These are phyloP conservation scores for Cladosporium sp. DNA, from an alignment of 2,329 filamentous ascomycete species.

Conservation along the genomic window DNA sequence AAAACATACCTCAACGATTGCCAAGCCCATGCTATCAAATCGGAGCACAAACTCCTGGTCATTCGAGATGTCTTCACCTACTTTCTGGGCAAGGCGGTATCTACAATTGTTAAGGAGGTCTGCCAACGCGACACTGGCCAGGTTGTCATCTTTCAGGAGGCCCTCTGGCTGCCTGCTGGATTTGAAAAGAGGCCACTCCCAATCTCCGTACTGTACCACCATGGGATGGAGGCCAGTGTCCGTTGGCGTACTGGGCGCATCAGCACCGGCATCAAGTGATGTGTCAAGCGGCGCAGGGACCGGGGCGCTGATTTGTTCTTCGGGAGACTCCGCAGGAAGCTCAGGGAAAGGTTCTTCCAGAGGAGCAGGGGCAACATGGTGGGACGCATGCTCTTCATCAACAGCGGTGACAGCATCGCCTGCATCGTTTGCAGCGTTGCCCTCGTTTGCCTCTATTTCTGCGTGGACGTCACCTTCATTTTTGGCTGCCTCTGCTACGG, in stretches of 20 bases:
- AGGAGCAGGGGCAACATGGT: not conserved
- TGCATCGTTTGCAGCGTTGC: not conserved
- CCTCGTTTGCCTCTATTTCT: too few relatives aligned
- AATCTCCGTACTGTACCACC: constrained; percentile 51
- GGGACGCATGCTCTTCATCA: not conserved
- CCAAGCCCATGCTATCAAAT: constrained; percentile 51
- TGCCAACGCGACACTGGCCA: constrained; percentile 49
- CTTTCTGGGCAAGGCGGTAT: constrained; percentile 50
- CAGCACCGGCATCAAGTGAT: constrained; percentile 11
- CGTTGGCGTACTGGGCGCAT: constrained; percentile 30
- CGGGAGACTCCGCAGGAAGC: constrained; percentile 1
- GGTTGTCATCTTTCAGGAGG: constrained; percentile 52
- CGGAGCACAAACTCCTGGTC: constrained; percentile 55
- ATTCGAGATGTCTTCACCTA: constrained; percentile 48
- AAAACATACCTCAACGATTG: constrained; percentile 52
- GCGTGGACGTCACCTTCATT: not conserved
- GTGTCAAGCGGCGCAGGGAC: constrained; percentile 4
- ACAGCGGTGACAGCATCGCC: not conserved
- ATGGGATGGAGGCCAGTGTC: constrained; percentile 43
- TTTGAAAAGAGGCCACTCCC: constrained; percentile 56
- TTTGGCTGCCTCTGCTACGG: not conserved
- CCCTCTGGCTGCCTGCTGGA: constrained; percentile 49
- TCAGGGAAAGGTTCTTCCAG: constrained; percentile 7
- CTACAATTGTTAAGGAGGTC: constrained; percentile 47
- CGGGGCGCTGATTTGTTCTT: not conserved